Base-by-base conservation (phyloP, 768 basidiomycete genomes). In the Udeniomyces megalosporus region DNA sequence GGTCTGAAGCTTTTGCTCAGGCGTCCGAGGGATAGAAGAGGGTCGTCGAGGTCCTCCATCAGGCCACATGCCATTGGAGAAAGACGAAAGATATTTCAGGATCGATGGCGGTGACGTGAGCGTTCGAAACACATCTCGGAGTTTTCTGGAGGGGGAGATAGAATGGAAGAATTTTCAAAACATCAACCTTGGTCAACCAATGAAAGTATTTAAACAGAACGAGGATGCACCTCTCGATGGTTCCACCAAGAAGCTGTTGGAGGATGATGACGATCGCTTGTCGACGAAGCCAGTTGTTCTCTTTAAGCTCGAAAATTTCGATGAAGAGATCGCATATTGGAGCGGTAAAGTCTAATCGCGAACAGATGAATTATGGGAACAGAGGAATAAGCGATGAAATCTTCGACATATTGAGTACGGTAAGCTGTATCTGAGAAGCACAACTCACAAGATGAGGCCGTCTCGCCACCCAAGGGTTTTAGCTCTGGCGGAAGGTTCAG, bases 251-350 rank as follows among this genome's bases (percentile, higher is more conserved):
- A 3, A 97, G 83, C 70, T 97, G 93, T 71, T 97, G 95, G 55
- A 97, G 75, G 63, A 97, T 91, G 56, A 97, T 88, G 15, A 97
- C 86, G 68, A 95, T 89, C 2, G 95, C 92, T 71, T 97, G 95
- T 22, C 88, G 78, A 57, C 93, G 79, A 29, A 97, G 77, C 95
- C 95, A 99, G 68, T 93, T 95, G 69, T 92, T 91, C 78, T 88
- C 90, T 75, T 95, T 84, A 20, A 97, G 80, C 72, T 95, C 92
- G 68, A 99, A 97, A 11, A 96, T 79, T 14, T 92, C 88, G 58
- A 97, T 78, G 50, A 96, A 78, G 29, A 99, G 76, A 69, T 99
- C 92, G 68, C 90, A 93, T 44, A 97, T 95, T 0, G 95, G 92
- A 0, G 84, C 83, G 1, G 90, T 88, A 72, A 97, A 97, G 2